These are phyloP conservation scores for Blastobotrys buckinghamii DNA, from an alignment of 1,139 yeast species.

Conservation along the genomic window DNA sequence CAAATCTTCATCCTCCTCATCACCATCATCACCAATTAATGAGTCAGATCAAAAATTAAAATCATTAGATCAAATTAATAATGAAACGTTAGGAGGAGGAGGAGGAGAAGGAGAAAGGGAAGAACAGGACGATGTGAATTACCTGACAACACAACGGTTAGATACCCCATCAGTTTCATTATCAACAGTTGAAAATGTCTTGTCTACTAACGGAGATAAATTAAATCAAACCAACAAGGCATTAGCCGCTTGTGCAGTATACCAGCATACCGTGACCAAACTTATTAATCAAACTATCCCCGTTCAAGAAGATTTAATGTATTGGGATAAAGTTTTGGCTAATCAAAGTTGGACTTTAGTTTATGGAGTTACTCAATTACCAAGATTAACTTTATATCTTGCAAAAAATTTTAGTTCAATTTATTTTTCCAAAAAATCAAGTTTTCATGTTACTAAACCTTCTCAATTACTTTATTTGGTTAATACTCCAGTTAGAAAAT, in stretches of 20 bases:
- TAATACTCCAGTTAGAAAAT: background rate
- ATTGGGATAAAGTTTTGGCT: conserved; percentile 31
- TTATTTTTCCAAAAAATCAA: background rate
- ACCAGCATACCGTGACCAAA: conserved; percentile 16
- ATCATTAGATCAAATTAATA: background rate
- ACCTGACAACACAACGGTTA: background rate
- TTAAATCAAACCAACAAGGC: background rate
- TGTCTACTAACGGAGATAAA: background rate
- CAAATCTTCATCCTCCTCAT: background rate
- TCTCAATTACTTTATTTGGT: background rate
- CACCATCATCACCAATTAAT: background rate
- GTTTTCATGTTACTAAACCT: background rate
- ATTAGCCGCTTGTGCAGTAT: conserved; percentile 3
- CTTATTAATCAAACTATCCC: conserved; percentile 31
- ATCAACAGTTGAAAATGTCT: background rate
- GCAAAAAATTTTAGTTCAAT: background rate
- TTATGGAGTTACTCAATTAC: conserved; percentile 26
- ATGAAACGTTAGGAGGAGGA: too few species aligned
- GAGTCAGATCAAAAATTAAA: background rate
- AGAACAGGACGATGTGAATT: too few species aligned
- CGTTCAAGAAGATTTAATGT: conserved; percentile 28
- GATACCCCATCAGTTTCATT: background rate
- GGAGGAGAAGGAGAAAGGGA: background rate
- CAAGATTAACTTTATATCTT: conserved; percentile 7
- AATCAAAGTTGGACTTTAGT: conserved; percentile 22